Evolutionary conservation across 805 yeast genomes (phyloP).

Genomic region (Osmozyma mogii): DNA sequence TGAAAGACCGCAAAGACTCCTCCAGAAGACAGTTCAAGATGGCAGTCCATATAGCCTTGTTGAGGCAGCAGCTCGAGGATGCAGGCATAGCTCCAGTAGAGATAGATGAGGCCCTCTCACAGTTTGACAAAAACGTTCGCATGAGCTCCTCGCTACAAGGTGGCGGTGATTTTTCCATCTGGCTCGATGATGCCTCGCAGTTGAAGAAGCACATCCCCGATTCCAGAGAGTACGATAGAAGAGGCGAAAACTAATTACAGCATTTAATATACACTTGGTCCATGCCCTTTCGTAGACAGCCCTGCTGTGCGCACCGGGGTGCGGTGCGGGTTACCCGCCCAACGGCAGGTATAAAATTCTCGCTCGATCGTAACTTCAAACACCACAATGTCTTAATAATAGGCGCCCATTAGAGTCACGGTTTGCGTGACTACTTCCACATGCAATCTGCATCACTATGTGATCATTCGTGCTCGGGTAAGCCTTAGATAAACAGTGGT

Average conservation of each 20-base stretch:
- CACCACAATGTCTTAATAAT: constrained; percentile 37
- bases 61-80: constrained; percentile 54
- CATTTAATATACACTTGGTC: neutral
- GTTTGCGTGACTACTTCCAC: constrained; percentile 42
- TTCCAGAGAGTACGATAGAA: constrained; percentile 48
- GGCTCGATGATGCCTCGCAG: constrained; percentile 49
- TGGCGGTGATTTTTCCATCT: constrained; percentile 46
- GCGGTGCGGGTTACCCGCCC: constrained; percentile 15
- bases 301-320: too few species aligned
- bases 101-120: constrained; percentile 44
- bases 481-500: constrained; percentile 67
- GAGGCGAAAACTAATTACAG: constrained; percentile 9
- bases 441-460: constrained; percentile 38
- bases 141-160: constrained; percentile 49
- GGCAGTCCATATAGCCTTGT: constrained; percentile 59
- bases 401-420: constrained; percentile 88
- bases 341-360: constrained; percentile 6
- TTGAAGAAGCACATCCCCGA: constrained; percentile 50
- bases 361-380: constrained; percentile 15
- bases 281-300: too few species aligned
- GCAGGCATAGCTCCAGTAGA: constrained; percentile 49
- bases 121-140: constrained; percentile 52
- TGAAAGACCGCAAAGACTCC: constrained; percentile 43
- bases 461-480: constrained; percentile 86
- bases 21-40: constrained; percentile 46